Percentiles rank a stretch among this genome's conserved stretches.
Evolutionary conservation across 495 filamentous ascomycete genomes (phyloP).

Genomic region (Penicillium diatomitis): DNA sequence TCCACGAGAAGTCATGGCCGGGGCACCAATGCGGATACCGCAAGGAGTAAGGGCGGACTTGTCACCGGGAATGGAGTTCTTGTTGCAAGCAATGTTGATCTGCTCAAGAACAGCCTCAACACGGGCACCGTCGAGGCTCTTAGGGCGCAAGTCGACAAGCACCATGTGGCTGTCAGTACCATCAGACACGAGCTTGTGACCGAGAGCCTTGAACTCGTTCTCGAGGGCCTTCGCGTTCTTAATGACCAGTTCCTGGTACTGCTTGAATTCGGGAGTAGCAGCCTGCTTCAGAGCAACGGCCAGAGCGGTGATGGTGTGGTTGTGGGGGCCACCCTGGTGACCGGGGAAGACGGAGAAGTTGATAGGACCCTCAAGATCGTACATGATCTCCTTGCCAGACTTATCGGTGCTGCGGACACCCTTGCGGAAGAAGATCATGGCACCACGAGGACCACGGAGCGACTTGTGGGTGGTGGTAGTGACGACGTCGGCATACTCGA

Average conservation of each 20-base stretch:
- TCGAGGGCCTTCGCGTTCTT: slow-evolving; percentile 85
- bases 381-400: slow-evolving; percentile 79
- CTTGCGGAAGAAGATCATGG: slow-evolving; percentile 99
- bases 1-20: slow-evolving; percentile 92
- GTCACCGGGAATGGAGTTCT: slow-evolving; percentile 97
- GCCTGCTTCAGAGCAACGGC: slow-evolving; percentile 96
- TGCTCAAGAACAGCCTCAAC: slow-evolving; percentile 95
- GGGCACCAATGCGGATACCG: slow-evolving; percentile 91
- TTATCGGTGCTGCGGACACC: slow-evolving; percentile 88
- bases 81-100: slow-evolving; percentile 98
- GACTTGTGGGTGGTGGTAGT: slow-evolving; percentile 99
- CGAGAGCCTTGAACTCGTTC: slow-evolving; percentile 58
- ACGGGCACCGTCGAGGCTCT: slow-evolving; percentile 82
- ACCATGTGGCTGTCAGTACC: slow-evolving; percentile 99
- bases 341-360: slow-evolving; percentile 99
- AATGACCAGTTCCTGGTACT: slow-evolving; percentile 89
- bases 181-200: slow-evolving; percentile 88
- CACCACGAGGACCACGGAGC: slow-evolving; percentile 93
- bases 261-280: slow-evolving; percentile 84
- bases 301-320: slow-evolving; percentile 99
- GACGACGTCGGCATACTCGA: slow-evolving; percentile 90
- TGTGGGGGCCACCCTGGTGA: slow-evolving; percentile 98
- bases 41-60: slow-evolving; percentile 92
- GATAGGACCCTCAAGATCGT: slow-evolving; percentile 92
- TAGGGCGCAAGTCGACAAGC: slow-evolving; percentile 76